Evolutionary conservation across 805 yeast genomes (phyloP), one percentile per base, ranked within the genome.

Genomic region (Candida arabinofermentans): DNA sequence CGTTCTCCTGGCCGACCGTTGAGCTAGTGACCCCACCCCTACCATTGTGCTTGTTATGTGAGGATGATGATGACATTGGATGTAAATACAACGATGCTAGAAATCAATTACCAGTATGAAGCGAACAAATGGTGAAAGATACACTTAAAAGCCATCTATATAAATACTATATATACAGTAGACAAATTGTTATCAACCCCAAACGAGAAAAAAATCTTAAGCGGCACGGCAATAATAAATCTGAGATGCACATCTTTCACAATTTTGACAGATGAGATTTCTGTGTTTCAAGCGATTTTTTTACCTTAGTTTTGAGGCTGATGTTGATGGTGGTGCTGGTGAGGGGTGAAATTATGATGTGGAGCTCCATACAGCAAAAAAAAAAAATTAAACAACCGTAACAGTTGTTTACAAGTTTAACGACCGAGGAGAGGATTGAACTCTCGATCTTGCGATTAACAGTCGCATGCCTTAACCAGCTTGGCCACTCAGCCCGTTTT

Each of bases 381-480:
- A 7, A n/a, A n/a, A 27, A 8, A 12, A 13, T 7, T 27, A 27
- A 4, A 13, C 13, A 12, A 12, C 14, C 7, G 30, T 27, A 12
- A 12, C 14, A 12, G 30, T 27, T 5, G 2, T 8, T 2, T 10
- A 31, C 17, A 31, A 19, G 5, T 2, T 12, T 21, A n/a, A 2
- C 35, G 35, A 33, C 35, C 24, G n/a, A n/a, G 69, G 77, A 59
- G 76, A 72, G 77, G 77, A 62, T 72, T 65, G 77, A 72, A 72
- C 77, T 72, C 76, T 59, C 77, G 78, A 70, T 73, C 78, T 73
- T 72, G 77, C 77, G 78, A 73, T 73, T 73, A 72, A 72, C 77
- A 72, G 77, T 72, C 77, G 77, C 75, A 71, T 74, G 77, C 77
- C 77, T 72, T 71, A 59, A 71, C 76, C 76, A 72, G 65, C 77